Conservation (phyloP, 2,329 filamentous ascomycete genomes). For the Aspergillus alliaceus region DNA sequence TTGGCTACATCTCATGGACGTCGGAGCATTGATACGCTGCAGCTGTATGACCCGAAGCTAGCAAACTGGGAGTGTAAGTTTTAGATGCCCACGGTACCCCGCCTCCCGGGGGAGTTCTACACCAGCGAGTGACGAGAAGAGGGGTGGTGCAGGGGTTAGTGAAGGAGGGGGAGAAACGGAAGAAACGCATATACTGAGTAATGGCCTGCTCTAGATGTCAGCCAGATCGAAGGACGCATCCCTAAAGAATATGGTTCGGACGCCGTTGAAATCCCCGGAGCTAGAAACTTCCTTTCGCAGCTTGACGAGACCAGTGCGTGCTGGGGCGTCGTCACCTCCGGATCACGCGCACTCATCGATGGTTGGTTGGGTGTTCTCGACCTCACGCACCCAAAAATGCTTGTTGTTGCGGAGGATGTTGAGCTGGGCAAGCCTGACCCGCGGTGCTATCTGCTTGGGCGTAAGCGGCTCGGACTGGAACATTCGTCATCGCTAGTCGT, state of each 20-base stretch:
- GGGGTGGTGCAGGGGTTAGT: neutral
- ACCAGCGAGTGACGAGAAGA: neutral
- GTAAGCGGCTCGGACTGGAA: conserved; percentile 56
- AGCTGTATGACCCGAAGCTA: conserved; percentile 75
- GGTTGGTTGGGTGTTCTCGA: conserved; percentile 71
- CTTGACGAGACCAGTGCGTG: conserved; percentile 64
- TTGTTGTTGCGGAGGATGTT: conserved; percentile 76
- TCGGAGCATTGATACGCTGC: conserved; percentile 81
- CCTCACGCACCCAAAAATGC: conserved; percentile 63
- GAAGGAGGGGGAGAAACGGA: neutral
- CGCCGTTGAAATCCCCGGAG: conserved; percentile 83
- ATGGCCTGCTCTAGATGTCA: conserved; percentile 63
- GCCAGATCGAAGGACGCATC: conserved; percentile 72
- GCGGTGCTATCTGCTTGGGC: conserved; percentile 69
- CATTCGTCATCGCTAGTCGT: conserved; percentile 64
- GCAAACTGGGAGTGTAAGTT: conserved; percentile 90
- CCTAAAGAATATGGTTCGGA: conserved; percentile 74
- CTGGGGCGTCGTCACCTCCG: conserved; percentile 84
- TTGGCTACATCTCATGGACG: conserved; percentile 89
- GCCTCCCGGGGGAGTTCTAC: neutral
- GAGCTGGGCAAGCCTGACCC: conserved; percentile 75
- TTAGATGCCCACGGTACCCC: conserved; percentile 1
- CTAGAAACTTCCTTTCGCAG: conserved; percentile 66
- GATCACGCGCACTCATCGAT: conserved; percentile 63
- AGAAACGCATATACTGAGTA: neutral